Conservation (phyloP, 441 rosid species). For the Erodium chrysanthum region DNA sequence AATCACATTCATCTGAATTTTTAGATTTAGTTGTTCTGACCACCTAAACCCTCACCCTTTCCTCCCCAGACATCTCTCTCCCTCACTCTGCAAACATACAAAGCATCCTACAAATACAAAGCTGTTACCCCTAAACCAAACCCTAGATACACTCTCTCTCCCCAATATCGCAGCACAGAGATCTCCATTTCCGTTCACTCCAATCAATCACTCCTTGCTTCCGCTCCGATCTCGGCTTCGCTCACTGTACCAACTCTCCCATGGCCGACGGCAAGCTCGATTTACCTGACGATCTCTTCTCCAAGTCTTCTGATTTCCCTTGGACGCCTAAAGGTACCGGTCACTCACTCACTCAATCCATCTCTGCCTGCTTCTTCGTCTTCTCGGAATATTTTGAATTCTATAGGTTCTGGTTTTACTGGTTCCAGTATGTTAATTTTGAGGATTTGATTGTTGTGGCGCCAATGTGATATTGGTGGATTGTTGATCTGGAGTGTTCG, state of each 20-base stretch:
- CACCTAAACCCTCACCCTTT: constrained; percentile 27
- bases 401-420: background rate
- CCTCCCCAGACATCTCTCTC: constrained; percentile 5
- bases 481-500: constrained; percentile 5
- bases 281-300: constrained; percentile 69
- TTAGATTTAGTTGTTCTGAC: constrained; percentile 26
- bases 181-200: constrained; percentile 6
- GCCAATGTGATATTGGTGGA: background rate
- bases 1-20: constrained; percentile 1
- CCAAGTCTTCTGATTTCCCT: constrained; percentile 35
- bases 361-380: background rate
- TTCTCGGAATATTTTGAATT: background rate
- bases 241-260: constrained; percentile 16
- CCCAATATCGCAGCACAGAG: background rate
- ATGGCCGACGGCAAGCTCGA: constrained; percentile 70
- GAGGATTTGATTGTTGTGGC: background rate
- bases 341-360: background rate
- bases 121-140: background rate
- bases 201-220: constrained; percentile 4
- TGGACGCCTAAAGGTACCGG: constrained; percentile 41
- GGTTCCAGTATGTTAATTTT: background rate
- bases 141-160: background rate
- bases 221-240: constrained; percentile 1
- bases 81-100: background rate
- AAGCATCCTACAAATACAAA: background rate